Percentiles rank a stretch among this genome's conserved stretches.
Conservation (phyloP, 2,329 filamentous ascomycete species). For the Parafenestella ontariensis region DNA sequence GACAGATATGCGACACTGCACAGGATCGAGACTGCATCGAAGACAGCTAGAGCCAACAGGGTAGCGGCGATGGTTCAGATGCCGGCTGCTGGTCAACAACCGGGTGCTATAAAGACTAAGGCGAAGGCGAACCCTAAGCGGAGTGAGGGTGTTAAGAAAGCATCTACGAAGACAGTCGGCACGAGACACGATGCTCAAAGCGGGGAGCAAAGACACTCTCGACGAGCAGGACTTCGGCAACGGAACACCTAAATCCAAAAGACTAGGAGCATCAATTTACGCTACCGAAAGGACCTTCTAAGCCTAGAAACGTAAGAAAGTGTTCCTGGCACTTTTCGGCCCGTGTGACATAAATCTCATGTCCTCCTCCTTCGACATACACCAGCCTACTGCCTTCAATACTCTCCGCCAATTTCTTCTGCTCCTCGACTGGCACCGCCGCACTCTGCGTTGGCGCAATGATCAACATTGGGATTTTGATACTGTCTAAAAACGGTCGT, state of each 20-base stretch:
- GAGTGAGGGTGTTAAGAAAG: neutral
- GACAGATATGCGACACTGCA: slow-evolving; percentile 58
- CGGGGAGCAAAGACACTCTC: neutral
- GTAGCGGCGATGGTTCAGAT: slow-evolving; percentile 52
- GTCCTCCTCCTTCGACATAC: slow-evolving; percentile 37
- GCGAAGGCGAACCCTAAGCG: neutral
- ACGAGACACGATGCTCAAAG: neutral
- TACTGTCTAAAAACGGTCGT: slow-evolving; percentile 33
- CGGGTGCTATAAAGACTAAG: neutral
- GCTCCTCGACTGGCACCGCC: slow-evolving; percentile 40
- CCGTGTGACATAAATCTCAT: slow-evolving; percentile 47
- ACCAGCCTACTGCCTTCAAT: slow-evolving; percentile 31
- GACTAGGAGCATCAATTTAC: neutral
- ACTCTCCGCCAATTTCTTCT: slow-evolving; percentile 21
- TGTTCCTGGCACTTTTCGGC: slow-evolving; percentile 34
- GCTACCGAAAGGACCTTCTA: no score
- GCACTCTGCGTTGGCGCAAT: slow-evolving; percentile 44
- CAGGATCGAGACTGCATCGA: slow-evolving; percentile 53
- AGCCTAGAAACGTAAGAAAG: slow-evolving; percentile 47
- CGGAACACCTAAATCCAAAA: neutral
- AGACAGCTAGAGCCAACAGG: slow-evolving; percentile 40
- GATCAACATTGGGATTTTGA: slow-evolving; percentile 42
- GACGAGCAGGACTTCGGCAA: slow-evolving; percentile 3
- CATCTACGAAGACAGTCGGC: neutral
- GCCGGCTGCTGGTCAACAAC: slow-evolving; percentile 8